These are phyloP conservation scores for Herpetospermum pedunculosum DNA, from an alignment of 306 rosid species.

Conservation along the genomic window DNA sequence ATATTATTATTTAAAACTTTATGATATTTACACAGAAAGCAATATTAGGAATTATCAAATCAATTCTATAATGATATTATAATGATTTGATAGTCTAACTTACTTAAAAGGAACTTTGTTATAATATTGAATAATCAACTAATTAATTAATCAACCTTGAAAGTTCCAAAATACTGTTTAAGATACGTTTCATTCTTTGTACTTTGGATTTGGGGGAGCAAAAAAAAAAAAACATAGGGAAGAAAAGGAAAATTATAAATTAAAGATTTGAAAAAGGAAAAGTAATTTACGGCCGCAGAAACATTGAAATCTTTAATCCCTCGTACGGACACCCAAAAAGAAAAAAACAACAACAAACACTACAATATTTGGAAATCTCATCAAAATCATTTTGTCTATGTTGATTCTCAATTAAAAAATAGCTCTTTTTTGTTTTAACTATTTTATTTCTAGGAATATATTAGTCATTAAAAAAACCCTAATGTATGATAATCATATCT, in stretches of 20 bases:
- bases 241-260: background rate
- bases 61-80: background rate
- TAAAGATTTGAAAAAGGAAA: background rate
- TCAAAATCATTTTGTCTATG: background rate
- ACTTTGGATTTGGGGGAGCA: background rate
- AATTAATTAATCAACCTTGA: background rate
- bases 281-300: background rate
- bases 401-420: background rate
- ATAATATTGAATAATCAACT: background rate
- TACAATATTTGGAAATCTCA: background rate
- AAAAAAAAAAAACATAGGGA: background rate
- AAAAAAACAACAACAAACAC: background rate
- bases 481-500: background rate
- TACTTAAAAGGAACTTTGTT: background rate
- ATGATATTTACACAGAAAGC: background rate
- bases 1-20: background rate
- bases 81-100: background rate
- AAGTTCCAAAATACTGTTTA: slow-evolving; percentile 1
- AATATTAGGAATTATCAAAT: background rate
- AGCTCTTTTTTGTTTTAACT: background rate
- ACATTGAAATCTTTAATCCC: background rate
- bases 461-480: background rate
- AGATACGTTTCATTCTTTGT: slow-evolving; percentile 1
- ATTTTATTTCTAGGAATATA: background rate
- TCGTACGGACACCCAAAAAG: background rate